Conservation (phyloP, 805 yeast genomes). For the Jamesozyma jinghongensis region DNA sequence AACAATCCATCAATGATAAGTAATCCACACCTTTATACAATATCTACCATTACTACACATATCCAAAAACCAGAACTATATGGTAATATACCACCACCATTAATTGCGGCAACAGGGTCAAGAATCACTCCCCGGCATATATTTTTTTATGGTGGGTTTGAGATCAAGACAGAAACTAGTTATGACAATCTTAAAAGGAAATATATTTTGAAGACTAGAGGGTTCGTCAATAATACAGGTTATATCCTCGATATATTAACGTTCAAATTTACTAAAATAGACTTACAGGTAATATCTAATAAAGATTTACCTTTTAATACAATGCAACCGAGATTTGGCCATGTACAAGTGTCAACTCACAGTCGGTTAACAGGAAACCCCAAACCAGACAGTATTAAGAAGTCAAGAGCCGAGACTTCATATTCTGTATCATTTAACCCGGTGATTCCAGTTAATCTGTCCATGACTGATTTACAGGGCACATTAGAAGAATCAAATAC, state of each 20-base stretch:
- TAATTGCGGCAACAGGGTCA: constrained; percentile 40
- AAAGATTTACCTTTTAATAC: neutral
- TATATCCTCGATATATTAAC: constrained; percentile 50
- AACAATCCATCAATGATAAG: constrained; percentile 36
- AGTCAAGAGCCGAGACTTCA: too few species aligned
- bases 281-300: constrained; percentile 26
- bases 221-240: constrained; percentile 42
- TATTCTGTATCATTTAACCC: neutral
- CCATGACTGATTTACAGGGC: too few species aligned
- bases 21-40: constrained; percentile 30
- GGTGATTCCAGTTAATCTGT: too few species aligned
- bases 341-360: constrained; percentile 26
- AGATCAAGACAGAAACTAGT: constrained; percentile 30
- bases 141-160: constrained; percentile 64
- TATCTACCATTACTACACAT: constrained; percentile 34
- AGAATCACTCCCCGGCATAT: constrained; percentile 46
- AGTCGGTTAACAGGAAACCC: neutral
- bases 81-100: constrained; percentile 44
- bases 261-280: constrained; percentile 42
- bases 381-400: too few species aligned
- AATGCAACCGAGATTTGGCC: constrained; percentile 32
- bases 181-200: constrained; percentile 25
- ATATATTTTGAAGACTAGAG: constrained; percentile 33
- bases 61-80: constrained; percentile 25
- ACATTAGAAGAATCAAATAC: too few species aligned